phyloP scores from a whole-genome alignment of 2,329 filamentous ascomycete species.

The Neurospora crassa region DNA sequence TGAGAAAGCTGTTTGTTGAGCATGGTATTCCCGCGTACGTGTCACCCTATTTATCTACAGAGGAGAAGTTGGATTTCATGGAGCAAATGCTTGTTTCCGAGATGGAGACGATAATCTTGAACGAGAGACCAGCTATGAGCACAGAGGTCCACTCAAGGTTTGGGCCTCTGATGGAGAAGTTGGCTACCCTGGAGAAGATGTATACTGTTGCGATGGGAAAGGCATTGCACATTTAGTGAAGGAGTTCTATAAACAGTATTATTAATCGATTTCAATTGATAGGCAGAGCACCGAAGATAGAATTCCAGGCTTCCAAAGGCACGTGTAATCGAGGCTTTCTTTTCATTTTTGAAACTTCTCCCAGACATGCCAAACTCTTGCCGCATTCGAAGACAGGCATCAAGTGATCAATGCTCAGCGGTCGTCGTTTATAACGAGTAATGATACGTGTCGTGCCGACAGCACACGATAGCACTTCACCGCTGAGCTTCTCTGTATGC shows the following conservation, averaged over 20 bases:
- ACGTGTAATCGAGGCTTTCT: no score
- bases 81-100: background rate
- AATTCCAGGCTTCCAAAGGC: background rate
- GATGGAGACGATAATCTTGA: background rate
- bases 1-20: background rate
- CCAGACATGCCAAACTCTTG: background rate
- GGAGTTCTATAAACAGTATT: background rate
- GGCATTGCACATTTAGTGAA: background rate
- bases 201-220: background rate
- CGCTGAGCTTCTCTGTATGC: constrained; percentile 25
- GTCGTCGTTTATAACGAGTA: constrained; percentile 2
- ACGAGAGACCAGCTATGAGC: background rate
- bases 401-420: constrained; percentile 1
- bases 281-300: background rate
- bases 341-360: no score
- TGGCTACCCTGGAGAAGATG: background rate
- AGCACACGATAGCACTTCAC: constrained; percentile 16
- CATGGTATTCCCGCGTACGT: background rate
- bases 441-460: constrained; percentile 12
- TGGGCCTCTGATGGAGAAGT: background rate
- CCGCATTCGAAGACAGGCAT: background rate
- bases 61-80: background rate
- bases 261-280: no score
- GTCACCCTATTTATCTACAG: background rate
- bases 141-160: background rate